Evolutionary conservation across 2,329 filamentous ascomycete species (phyloP), one percentile per base, ranked within the genome.

Genomic region (Hysterium pulicare): DNA sequence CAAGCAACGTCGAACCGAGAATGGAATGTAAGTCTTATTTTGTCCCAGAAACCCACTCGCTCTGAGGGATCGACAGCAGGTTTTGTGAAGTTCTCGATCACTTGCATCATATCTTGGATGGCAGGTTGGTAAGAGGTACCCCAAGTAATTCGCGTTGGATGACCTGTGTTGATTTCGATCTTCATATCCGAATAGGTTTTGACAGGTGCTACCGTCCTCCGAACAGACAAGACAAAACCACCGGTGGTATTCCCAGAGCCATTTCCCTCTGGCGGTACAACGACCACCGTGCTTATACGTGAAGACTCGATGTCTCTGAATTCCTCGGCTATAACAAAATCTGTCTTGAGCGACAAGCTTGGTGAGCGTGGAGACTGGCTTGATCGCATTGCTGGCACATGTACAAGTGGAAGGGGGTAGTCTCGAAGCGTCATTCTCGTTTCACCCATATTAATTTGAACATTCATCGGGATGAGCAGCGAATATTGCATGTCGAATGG

Each of bases 91-190:
- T 87, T 91, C 68, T 98, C 93, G 47, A 98, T 87, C 20, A 90
- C 90, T 79, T 97, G 96, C 93, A 98, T 98, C 86, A 97, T 95
- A 61, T 98, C 94, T 65, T 98, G 93, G 37, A 98, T 91, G 1
- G 91, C 91, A 21, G 94, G 93, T 60, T 98, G 94, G 59, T 97
- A 98, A 2, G 90, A 95, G 34, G 93, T 90, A 6, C 90, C 90
- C 94, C 93, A 98, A 0, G 91, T 96, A 40, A 98, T 91, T 33
- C 87, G 83, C 0, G 93, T 98, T 2, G 94, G 88, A 45, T 91
- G 81, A 41, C 84, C 86, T 2, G 91, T 96, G 65, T 97, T 95
- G 66, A 98, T 90, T 50, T 95, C 87, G 55, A 98, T 77, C 24
- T 79, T 81, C 66, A 96, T 90, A 59, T 97, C 86, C 0, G 93